These are phyloP conservation scores for Leucocoprinus leucothites DNA, from an alignment of 768 basidiomycete species.

Conservation along the genomic window DNA sequence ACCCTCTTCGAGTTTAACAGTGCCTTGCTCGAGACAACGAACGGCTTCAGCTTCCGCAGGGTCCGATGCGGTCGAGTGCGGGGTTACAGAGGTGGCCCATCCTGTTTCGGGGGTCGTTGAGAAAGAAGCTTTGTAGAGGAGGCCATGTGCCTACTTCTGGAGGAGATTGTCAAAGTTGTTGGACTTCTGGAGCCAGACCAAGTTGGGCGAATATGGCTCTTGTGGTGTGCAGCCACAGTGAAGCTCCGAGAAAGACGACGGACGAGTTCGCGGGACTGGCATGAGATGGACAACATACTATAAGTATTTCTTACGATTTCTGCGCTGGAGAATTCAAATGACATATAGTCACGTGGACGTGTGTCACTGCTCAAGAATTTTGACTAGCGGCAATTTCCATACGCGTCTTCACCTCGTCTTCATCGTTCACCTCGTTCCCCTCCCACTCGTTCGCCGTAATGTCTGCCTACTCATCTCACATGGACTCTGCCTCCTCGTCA, in stretches of 20 bases:
- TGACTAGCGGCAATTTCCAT: constrained; percentile 14
- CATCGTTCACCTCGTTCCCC: constrained; percentile 14
- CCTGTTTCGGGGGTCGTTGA: constrained; percentile 36
- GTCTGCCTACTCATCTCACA: constrained; percentile 15
- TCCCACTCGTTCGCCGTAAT: constrained; percentile 30
- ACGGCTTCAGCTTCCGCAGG: constrained; percentile 80
- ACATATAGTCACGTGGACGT: constrained; percentile 20
- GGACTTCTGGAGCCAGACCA: neutral
- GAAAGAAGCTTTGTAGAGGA: neutral
- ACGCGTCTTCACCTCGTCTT: constrained; percentile 16
- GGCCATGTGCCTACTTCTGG: neutral
- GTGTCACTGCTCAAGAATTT: constrained; percentile 19
- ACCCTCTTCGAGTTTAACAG: constrained; percentile 81
- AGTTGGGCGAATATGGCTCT: neutral
- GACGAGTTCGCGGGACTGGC: neutral
- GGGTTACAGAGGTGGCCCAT: constrained; percentile 77
- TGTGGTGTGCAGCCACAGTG: neutral
- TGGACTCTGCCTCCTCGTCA: constrained; percentile 41
- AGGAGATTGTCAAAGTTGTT: neutral
- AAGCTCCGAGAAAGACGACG: neutral
- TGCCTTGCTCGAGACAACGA: constrained; percentile 78
- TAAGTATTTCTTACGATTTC: no score
- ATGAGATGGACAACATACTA: constrained; percentile 7
- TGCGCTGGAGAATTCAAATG: no score
- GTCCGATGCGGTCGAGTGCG: constrained; percentile 79